These are phyloP conservation scores for Pulveroboletus sp. DNA, from an alignment of 768 basidiomycete genomes.

Conservation along the genomic window DNA sequence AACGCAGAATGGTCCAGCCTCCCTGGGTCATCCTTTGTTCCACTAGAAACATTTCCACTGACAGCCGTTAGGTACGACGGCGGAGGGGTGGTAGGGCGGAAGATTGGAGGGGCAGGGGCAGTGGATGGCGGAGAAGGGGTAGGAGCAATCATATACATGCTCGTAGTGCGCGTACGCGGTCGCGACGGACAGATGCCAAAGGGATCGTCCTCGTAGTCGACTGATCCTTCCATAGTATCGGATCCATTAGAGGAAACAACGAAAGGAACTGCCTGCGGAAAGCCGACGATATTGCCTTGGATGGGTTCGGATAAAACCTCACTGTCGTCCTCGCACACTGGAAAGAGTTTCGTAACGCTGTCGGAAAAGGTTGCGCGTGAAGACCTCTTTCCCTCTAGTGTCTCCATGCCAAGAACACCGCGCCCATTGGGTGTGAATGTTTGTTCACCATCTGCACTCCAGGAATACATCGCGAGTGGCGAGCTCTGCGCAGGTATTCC, in stretches of 20 bases:
- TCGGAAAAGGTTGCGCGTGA: slow-evolving; percentile 19
- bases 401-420: slow-evolving; percentile 18
- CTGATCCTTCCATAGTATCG: background rate
- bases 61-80: slow-evolving; percentile 22
- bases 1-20: slow-evolving; percentile 24
- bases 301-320: slow-evolving; percentile 33
- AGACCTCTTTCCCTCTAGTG: slow-evolving; percentile 12
- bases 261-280: slow-evolving; percentile 14
- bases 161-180: slow-evolving; percentile 28
- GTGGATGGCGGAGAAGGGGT: slow-evolving; percentile 1
- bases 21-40: slow-evolving; percentile 1
- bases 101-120: slow-evolving; percentile 18
- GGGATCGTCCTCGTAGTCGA: slow-evolving; percentile 21
- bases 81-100: slow-evolving; percentile 25
- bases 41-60: background rate
- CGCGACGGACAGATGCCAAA: slow-evolving; percentile 21
- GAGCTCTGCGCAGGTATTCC: slow-evolving; percentile 51
- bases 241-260: background rate
- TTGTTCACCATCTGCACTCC: slow-evolving; percentile 39
- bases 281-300: slow-evolving; percentile 16
- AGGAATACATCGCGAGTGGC: slow-evolving; percentile 41
- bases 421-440: slow-evolving; percentile 15
- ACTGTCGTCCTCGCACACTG: slow-evolving; percentile 29
- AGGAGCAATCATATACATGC: slow-evolving; percentile 22
- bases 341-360: slow-evolving; percentile 23